Base-by-base conservation (phyloP, 768 basidiomycete genomes). In the Crepidotus variabilis region DNA sequence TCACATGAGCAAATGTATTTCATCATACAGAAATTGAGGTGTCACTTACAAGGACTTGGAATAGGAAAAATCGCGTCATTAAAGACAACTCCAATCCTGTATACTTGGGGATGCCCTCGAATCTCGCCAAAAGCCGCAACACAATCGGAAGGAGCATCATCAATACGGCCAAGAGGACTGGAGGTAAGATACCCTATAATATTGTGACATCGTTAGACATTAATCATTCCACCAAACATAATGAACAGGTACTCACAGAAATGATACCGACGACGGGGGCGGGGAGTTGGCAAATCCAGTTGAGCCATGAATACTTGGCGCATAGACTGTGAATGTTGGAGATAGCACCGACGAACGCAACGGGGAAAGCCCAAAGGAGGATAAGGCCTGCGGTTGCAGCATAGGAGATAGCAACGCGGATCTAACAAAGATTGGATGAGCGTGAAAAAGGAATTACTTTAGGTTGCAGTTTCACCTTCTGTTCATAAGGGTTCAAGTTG, bases 41-140 rank as follows among this genome's bases (percentile, higher is more conserved):
- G 47, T 34, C 3, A 83, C 92, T 60, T 71, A 95, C 92, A 52
- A 97, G 73, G 50, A 95, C 90, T 74, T 90, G 88, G 80, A 97
- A 97, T 60, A 92, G 75, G 75, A 96, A 96, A 74, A 80, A 98
- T 20, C 97, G 78, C 1, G 85, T 86, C 95, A 98, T 97, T 65
- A 99, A 71, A 51, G 88, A 90, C 4, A 97, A 79, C 63, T 99
- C 96, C 43, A 98, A 72, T 0, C 85, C 87, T 0, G 87, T 90
- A 33, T 80, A 79, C 61, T 90, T 87, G 0, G 96, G 94, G 18
- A 94, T 92, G 18, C 97, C 97, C 72, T 98, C 92, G 53, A 97
- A 88, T 18, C 82, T 77, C 11, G 86, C 91, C 24, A 98, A 74
- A 20, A 92, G 72, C 36, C 96, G 81, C 57, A 98, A 70, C 14